These are phyloP conservation scores for Myrica gale DNA, from an alignment of 306 rosid species.

Conservation along the genomic window DNA sequence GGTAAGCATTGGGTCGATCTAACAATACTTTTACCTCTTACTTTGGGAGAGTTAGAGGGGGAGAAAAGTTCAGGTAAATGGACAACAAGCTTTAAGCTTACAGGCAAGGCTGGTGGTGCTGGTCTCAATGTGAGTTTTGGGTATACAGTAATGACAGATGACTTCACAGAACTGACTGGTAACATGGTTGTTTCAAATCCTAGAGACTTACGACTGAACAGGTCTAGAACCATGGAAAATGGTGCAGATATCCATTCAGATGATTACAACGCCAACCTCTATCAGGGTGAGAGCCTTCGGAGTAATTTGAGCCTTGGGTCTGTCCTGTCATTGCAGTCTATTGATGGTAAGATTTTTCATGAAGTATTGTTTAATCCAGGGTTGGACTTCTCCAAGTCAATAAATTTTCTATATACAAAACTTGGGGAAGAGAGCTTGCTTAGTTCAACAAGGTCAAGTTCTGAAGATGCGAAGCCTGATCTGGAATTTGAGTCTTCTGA, in stretches of 20 bases:
- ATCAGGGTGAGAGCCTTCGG: slow-evolving; percentile 27
- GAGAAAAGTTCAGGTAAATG: slow-evolving; percentile 62
- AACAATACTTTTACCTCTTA: slow-evolving; percentile 65
- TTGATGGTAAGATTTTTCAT: slow-evolving; percentile 13
- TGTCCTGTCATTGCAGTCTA: slow-evolving; percentile 37
- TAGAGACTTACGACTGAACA: slow-evolving; percentile 27
- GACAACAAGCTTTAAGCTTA: slow-evolving; percentile 69
- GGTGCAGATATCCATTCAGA: slow-evolving; percentile 22
- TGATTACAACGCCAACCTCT: slow-evolving; percentile 20
- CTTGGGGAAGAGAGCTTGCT: slow-evolving; percentile 51
- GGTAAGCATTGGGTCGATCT: slow-evolving; percentile 69
- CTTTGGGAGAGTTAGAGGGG: slow-evolving; percentile 62
- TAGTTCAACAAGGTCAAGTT: slow-evolving; percentile 27
- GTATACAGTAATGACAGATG: slow-evolving; percentile 48
- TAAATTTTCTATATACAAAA: slow-evolving; percentile 50
- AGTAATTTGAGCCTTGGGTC: slow-evolving; percentile 25
- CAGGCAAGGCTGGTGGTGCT: slow-evolving; percentile 73
- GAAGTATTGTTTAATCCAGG: slow-evolving; percentile 13
- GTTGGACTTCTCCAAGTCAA: slow-evolving; percentile 60
- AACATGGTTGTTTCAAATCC: slow-evolving; percentile 35
- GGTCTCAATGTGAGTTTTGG: slow-evolving; percentile 67
- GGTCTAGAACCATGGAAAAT: slow-evolving; percentile 34
- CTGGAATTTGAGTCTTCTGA: slow-evolving; percentile 32
- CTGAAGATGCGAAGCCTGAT: slow-evolving; percentile 32
- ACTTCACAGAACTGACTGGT: slow-evolving; percentile 38